Evolutionary conservation across 148 eudicot genomes (phyloP).

Genomic region (Camellia sinensis): DNA sequence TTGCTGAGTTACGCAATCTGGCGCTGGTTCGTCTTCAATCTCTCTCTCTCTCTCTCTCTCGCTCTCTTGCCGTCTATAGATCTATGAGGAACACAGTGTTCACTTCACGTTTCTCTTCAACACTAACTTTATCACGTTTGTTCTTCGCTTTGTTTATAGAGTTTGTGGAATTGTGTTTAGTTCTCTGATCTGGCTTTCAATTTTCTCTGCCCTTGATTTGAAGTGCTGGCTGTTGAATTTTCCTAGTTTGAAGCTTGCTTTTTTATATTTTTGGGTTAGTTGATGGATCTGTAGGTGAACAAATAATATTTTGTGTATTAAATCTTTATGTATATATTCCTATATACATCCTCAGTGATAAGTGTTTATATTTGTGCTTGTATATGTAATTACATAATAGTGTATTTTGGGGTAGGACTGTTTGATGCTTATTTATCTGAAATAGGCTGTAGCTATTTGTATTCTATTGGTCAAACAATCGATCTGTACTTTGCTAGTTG

Average conservation of each 20-base stretch:
- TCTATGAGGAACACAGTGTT: background rate
- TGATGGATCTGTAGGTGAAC: slow-evolving; percentile 2
- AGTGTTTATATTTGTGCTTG: background rate
- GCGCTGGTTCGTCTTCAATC: background rate
- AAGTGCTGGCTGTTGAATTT: background rate
- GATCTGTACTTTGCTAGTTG: background rate
- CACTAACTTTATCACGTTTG: background rate
- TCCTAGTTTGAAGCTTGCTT: background rate
- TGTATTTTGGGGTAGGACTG: background rate
- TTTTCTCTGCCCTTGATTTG: background rate
- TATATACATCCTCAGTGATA: background rate
- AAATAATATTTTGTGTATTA: too few species aligned
- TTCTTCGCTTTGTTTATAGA: background rate
- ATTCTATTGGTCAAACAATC: background rate
- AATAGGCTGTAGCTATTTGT: background rate
- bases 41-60: background rate
- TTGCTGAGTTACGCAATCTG: background rate
- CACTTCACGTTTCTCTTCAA: background rate
- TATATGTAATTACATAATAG: too few species aligned
- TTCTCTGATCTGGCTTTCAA: slow-evolving; percentile 1
- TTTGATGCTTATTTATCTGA: background rate
- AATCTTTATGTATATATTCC: background rate
- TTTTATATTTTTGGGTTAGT: background rate
- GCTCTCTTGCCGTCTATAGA: background rate
- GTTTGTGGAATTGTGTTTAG: background rate